Conservation (phyloP, 345 rosid species). For the Moringa oleifera region DNA sequence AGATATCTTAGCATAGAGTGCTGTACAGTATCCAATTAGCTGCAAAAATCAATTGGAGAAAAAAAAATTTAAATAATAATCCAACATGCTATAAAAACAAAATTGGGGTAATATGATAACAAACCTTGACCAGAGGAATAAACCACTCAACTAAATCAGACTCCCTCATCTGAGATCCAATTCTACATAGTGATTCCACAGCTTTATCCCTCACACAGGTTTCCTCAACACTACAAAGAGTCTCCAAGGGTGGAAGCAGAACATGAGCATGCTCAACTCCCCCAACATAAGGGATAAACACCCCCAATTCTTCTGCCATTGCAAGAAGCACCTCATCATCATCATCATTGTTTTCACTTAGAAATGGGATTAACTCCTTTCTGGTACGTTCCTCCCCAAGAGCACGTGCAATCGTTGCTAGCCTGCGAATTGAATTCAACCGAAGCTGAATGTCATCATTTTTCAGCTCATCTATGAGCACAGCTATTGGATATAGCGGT, state of each 20-base stretch:
- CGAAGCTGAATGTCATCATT: slow-evolving; percentile 88
- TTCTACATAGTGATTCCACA: slow-evolving; percentile 69
- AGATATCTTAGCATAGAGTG: not conserved
- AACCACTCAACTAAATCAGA: slow-evolving; percentile 67
- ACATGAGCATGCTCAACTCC: slow-evolving; percentile 76
- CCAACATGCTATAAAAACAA: no score
- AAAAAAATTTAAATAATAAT: not conserved
- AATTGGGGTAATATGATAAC: not conserved
- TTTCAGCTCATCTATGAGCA: slow-evolving; percentile 75
- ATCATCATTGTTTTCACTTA: slow-evolving; percentile 79
- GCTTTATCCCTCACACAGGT: slow-evolving; percentile 86
- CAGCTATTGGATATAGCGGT: slow-evolving; percentile 77
- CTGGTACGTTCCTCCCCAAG: slow-evolving; percentile 85
- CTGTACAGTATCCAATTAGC: not conserved
- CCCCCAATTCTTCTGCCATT: slow-evolving; percentile 82
- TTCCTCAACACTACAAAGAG: slow-evolving; percentile 70
- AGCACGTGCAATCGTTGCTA: slow-evolving; percentile 84
- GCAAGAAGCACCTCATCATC: slow-evolving; percentile 86
- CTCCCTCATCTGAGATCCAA: slow-evolving; percentile 87
- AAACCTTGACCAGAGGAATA: slow-evolving; percentile 71
- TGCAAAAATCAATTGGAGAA: not conserved
- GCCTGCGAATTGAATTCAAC: slow-evolving; percentile 71
- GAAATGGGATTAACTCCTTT: slow-evolving; percentile 73
- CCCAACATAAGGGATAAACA: slow-evolving; percentile 80
- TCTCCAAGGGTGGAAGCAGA: slow-evolving; percentile 68